phyloP scores from a whole-genome alignment of 2,329 filamentous ascomycete genomes.

The Dactylellina cionopaga region DNA sequence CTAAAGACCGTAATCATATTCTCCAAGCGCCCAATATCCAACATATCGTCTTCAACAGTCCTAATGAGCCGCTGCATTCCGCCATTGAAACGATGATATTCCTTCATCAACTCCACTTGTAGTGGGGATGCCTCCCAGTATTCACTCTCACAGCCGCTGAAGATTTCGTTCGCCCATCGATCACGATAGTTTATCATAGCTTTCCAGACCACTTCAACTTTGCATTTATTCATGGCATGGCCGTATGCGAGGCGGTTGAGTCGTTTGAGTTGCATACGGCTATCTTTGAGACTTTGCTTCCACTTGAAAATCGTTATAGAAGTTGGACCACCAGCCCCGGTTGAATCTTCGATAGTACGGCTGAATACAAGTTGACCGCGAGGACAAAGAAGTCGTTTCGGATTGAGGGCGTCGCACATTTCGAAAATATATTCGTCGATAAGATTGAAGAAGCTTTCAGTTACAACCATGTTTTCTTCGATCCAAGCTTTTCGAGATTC shows the following conservation, averaged over 20 bases:
- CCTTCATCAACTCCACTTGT: slow-evolving; percentile 20
- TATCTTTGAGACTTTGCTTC: background rate
- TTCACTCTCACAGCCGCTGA: slow-evolving; percentile 6
- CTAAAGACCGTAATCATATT: slow-evolving; percentile 20
- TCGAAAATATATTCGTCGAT: slow-evolving; percentile 38
- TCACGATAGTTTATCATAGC: slow-evolving; percentile 15
- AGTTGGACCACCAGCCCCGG: background rate
- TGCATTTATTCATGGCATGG: slow-evolving; percentile 28
- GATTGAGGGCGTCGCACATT: slow-evolving; percentile 30
- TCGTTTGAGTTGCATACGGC: background rate
- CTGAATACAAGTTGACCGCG: slow-evolving; percentile 1
- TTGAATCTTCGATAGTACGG: background rate
- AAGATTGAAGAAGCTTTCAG: background rate
- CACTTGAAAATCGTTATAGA: background rate
- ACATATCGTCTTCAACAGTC: slow-evolving; percentile 31
- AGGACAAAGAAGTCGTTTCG: background rate
- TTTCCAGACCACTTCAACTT: slow-evolving; percentile 24
- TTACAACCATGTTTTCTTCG: background rate
- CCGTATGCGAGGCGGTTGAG: slow-evolving; percentile 17
- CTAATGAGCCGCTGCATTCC: slow-evolving; percentile 22
- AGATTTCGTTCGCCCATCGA: slow-evolving; percentile 32
- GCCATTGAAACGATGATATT: slow-evolving; percentile 28
- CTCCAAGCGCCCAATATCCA: slow-evolving; percentile 21
- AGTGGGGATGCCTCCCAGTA: slow-evolving; percentile 20
- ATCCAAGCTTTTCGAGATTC: background rate